phyloP scores from a whole-genome alignment of 2,329 filamentous ascomycete species.

The Trichoderma cornu-damae region DNA sequence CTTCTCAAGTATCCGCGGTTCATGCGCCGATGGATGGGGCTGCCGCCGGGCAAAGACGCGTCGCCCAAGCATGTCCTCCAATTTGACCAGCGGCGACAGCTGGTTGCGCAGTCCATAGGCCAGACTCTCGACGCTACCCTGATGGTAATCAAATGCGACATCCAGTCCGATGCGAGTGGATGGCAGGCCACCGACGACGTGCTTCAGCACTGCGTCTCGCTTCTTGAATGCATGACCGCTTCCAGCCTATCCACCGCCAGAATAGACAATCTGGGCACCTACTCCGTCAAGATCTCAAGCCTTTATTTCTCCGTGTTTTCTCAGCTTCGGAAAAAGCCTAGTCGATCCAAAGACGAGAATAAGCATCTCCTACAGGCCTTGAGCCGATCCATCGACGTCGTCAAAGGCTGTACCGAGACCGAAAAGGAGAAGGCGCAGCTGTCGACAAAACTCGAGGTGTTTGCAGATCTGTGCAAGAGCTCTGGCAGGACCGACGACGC shows the following conservation, averaged over 20 bases:
- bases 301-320: constrained; percentile 63
- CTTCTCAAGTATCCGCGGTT: constrained; percentile 57
- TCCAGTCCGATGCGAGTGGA: constrained; percentile 42
- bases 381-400: constrained; percentile 57
- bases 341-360: constrained; percentile 34
- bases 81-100: constrained; percentile 55
- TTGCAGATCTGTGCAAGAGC: constrained; percentile 56
- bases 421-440: constrained; percentile 59
- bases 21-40: constrained; percentile 57
- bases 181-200: constrained; percentile 55
- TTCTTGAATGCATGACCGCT: constrained; percentile 51
- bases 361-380: constrained; percentile 51
- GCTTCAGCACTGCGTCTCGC: constrained; percentile 50
- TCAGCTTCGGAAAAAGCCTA: constrained; percentile 42
- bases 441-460: constrained; percentile 59
- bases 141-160: constrained; percentile 49
- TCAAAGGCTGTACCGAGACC: constrained; percentile 47
- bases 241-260: constrained; percentile 28
- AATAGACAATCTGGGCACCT: constrained; percentile 37
- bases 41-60: constrained; percentile 46
- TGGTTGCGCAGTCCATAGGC: constrained; percentile 48
- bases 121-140: constrained; percentile 57
- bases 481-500: constrained; percentile 53
- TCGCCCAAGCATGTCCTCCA: constrained; percentile 54
- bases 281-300: constrained; percentile 64